phyloP scores from a whole-genome alignment of 2,329 filamentous ascomycete genomes.

The Venturia carpophila region DNA sequence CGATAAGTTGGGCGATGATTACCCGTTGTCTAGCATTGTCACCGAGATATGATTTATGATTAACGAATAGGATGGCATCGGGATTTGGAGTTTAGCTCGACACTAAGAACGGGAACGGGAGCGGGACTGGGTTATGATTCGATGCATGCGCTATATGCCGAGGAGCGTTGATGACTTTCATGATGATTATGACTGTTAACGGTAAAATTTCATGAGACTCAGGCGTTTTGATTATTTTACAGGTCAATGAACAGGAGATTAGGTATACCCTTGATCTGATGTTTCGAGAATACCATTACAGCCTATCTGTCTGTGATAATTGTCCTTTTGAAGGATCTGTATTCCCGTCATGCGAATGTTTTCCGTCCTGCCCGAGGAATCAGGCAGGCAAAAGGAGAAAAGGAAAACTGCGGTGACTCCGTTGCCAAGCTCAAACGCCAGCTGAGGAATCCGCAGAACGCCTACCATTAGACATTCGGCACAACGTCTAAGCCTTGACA shows the following conservation, averaged over 20 bases:
- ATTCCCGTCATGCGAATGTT: not conserved
- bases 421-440: not conserved
- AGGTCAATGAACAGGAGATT: too few species aligned
- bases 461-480: not conserved
- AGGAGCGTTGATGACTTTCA: not conserved
- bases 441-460: not conserved
- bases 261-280: too few species aligned
- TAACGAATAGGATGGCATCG: not conserved
- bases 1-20: not conserved
- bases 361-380: not conserved
- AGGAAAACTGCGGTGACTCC: not conserved
- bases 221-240: too few species aligned
- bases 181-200: not conserved
- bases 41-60: constrained; percentile 12
- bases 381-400: too few species aligned
- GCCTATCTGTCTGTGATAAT: not conserved
- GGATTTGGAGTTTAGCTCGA: not conserved
- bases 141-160: not conserved
- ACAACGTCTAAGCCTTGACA: not conserved
- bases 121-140: not conserved
- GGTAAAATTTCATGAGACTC: too few species aligned
- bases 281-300: not conserved
- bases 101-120: not conserved
- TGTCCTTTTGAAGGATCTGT: not conserved
- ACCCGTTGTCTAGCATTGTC: not conserved